A percentile compares a stretch with the other conserved stretches of the same genome.
Conservation (phyloP, 352 stramenopile genomes). For the Pythium insidiosum region DNA sequence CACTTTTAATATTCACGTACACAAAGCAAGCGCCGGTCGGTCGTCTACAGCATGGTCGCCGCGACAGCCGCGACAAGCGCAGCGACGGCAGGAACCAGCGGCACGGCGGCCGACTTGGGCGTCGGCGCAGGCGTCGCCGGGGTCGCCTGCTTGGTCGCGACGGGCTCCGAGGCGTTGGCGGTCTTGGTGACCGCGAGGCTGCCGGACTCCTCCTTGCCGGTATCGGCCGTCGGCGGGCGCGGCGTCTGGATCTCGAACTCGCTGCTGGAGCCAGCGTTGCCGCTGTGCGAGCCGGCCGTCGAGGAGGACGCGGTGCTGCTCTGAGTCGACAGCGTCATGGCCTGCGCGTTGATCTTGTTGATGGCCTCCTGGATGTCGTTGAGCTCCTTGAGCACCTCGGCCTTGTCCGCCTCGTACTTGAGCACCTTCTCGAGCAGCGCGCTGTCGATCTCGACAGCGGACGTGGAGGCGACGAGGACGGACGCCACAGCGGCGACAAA, state of each 20-base stretch:
- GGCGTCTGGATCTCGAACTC: neutral
- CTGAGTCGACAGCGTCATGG: neutral
- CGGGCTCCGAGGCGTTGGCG: no score
- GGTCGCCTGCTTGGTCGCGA: no score
- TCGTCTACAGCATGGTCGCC: no score
- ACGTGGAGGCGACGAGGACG: neutral
- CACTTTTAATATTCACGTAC: no score
- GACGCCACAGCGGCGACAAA: neutral
- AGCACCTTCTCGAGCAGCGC: neutral
- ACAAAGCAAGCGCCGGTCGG: no score
- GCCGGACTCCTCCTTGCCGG: neutral
- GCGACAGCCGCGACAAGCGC: no score
- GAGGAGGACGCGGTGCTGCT: neutral
- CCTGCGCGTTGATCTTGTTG: neutral
- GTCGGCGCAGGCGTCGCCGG: no score
- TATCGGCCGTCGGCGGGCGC: neutral
- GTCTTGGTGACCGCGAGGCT: no score
- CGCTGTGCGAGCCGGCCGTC: no score
- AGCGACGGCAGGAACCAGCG: no score
- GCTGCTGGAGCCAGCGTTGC: neutral
- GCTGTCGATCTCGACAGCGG: neutral
- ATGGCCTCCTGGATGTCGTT: neutral
- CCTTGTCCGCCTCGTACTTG: neutral
- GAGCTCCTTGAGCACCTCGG: neutral
- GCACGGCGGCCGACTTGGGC: no score